Evolutionary conservation across 192 early-diverging fungal genomes (phyloP), one percentile per base, ranked within the genome.

Genomic region (Backusella westeae): DNA sequence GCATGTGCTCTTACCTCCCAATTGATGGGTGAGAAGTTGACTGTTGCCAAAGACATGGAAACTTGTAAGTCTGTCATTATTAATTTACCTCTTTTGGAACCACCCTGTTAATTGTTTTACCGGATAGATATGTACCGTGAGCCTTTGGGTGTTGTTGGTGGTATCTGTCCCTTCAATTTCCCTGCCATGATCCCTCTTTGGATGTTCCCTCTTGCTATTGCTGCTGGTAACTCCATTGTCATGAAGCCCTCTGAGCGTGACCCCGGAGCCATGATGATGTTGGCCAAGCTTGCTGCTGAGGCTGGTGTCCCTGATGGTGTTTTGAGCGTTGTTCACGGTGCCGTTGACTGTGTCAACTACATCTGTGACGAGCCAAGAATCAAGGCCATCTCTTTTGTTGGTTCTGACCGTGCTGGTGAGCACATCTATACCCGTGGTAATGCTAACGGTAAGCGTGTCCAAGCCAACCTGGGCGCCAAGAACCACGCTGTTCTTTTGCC

Each of bases 131-230:
- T 93, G 10, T 92, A 95, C 72, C 91, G 96, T 39, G 94, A 97
- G 82, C 97, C 97, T 29, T 84, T 94, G 23, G 97, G 97, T 74
- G 97, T 98, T 34, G 92, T 94, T 59, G 96, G 90, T 42, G 97
- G 97, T 69, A 97, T 98, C 74, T 91, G 91, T 76, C 96, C 97
- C 56, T 98, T 98, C 89, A 98, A 98, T 82, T 98, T 98, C 84
- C 97, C 97, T 4, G 97, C 96, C 44, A 97, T 97, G 96, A 92
- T 93, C 56, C 92, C 91, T 69, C 84, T 95, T 76, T 98, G 97
- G 97, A 95, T 98, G 90, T 96, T 98, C 89, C 97, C 97, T 15
- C 85, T 97, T 21, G 95, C 97, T 68, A 92, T 96, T 80, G 97
- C 94, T 53, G 90, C 89, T 34, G 97, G 97, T 63, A 98, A 98